Base-by-base conservation (phyloP, 2,329 filamentous ascomycete species). In the Colletotrichum somersetense region DNA sequence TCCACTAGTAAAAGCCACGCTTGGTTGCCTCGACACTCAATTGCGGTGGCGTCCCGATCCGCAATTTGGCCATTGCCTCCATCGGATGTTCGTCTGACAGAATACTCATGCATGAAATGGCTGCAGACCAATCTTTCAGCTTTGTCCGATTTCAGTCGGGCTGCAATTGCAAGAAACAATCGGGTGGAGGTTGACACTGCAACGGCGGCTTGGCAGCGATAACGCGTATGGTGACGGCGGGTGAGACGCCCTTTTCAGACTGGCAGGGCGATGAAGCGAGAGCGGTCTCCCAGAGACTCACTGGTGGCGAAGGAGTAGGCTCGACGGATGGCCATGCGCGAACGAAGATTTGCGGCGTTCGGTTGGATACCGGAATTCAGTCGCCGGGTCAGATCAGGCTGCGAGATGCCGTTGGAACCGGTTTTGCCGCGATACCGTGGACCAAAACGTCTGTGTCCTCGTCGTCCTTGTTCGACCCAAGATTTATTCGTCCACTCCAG, bases 1-100 rank as follows among this genome's bases (percentile, higher is more conserved):
- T 55, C 38, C 67, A 62, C 62, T 72, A 71, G 68, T 52, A 66
- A 30, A 55, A 71, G 67, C 67, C 71, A 73, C 67, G n/a, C 6
- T 71, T n/a, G 62, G 71, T 35, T 57, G 67, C 71, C 38, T 66
- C 58, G 62, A 62, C 62, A 62, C 42, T 20, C 62, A 62, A 48
- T 20, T 42, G 11, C 10, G 52, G 62, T n/a, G 38, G 20, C 52
- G 62, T 67, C 56, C 33, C 50, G 62, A 48, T 58, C 10, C 58
- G 42, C 52, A 69, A 58, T 63, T 30, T 59, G 23, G 8, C 38
- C 4, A 14, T 23, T 26, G 48, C 35, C 23, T 23, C n/a, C 18
- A 10, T 50, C 23, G 53, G 26, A 53, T 58, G 26, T 52, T 55
- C 40, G n/a, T 33, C 55, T 56, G 62, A 48, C 38, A 66, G 55